A percentile compares a stretch with the other conserved stretches of the same genome.
Conservation (phyloP, 768 basidiomycete species). For the Fistulinella prunicolor region DNA sequence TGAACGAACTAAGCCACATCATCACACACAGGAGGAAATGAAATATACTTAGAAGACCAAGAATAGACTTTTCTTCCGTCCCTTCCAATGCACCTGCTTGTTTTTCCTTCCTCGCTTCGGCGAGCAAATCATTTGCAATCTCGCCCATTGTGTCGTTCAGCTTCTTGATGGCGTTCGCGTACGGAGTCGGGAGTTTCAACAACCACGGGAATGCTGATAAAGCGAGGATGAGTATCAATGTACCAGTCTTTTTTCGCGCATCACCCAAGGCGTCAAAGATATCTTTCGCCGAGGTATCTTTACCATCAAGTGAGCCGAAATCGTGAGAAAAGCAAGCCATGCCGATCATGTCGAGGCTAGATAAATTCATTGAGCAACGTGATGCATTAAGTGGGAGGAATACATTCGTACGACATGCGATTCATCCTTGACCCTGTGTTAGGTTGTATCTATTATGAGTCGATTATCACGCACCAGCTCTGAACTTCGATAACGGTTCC, state of each 20-base stretch:
- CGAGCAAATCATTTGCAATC: not conserved
- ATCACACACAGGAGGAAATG: not conserved
- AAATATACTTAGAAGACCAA: conserved; percentile 21
- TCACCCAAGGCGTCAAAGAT: not conserved
- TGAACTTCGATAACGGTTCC: conserved; percentile 46
- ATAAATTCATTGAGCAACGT: not conserved
- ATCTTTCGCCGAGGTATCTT: not conserved
- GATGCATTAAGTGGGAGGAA: not conserved
- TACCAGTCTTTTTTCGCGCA: not conserved
- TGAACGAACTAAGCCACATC: not conserved
- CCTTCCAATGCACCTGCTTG: not conserved
- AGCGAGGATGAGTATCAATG: not conserved
- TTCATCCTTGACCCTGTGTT: conserved; percentile 38
- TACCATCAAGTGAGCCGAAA: conserved; percentile 24
- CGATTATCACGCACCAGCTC: conserved; percentile 34
- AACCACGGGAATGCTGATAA: not conserved
- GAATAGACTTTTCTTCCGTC: conserved; percentile 29
- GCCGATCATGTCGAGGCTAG: conserved; percentile 43
- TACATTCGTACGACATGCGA: conserved; percentile 37
- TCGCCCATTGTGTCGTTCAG: not conserved
- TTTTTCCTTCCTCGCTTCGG: not conserved
- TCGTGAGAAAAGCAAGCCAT: conserved; percentile 46
- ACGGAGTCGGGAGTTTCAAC: not conserved
- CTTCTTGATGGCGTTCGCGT: not conserved
- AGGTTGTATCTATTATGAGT: not conserved